Evolutionary conservation across 495 filamentous ascomycete species (phyloP).

Genomic region (Penicillium chermesinum): DNA sequence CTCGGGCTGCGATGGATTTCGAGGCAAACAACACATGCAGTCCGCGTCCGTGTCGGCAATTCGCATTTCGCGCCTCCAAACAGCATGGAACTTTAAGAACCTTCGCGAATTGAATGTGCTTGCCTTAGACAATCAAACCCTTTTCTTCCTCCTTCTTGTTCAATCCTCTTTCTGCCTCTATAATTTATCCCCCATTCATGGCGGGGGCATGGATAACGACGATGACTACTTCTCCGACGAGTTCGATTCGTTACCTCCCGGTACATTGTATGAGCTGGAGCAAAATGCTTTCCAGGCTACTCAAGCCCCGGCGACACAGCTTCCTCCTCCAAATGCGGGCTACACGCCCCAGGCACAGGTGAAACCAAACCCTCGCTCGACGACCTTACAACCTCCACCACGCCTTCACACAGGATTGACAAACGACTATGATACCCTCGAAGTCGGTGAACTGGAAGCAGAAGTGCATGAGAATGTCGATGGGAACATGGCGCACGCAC

Average conservation of each 20-base stretch:
- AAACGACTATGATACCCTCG: constrained; percentile 50
- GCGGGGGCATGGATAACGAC: constrained; percentile 55
- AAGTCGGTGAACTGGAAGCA: constrained; percentile 52
- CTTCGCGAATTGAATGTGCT: neutral
- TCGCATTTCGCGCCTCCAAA: neutral
- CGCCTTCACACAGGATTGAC: constrained; percentile 39
- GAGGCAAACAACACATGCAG: neutral
- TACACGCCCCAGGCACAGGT: constrained; percentile 7
- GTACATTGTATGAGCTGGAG: constrained; percentile 50
- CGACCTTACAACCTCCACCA: constrained; percentile 25
- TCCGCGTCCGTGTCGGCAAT: neutral
- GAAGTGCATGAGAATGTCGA: constrained; percentile 46
- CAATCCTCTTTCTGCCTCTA: constrained; percentile 1
- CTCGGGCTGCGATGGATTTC: constrained; percentile 2
- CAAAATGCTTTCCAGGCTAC: constrained; percentile 50
- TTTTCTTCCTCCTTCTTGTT: neutral
- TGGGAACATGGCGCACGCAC: constrained; percentile 10
- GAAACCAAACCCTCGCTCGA: constrained; percentile 4
- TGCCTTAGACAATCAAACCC: neutral
- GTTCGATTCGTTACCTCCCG: constrained; percentile 51
- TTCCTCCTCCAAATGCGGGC: constrained; percentile 7
- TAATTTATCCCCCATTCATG: constrained; percentile 32
- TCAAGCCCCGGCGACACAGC: constrained; percentile 29
- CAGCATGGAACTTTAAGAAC: neutral
- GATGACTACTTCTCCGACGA: constrained; percentile 65